These are phyloP conservation scores for Chamaecyparis obtusa DNA, from an alignment of 75 land plant genomes.

Conservation along the genomic window DNA sequence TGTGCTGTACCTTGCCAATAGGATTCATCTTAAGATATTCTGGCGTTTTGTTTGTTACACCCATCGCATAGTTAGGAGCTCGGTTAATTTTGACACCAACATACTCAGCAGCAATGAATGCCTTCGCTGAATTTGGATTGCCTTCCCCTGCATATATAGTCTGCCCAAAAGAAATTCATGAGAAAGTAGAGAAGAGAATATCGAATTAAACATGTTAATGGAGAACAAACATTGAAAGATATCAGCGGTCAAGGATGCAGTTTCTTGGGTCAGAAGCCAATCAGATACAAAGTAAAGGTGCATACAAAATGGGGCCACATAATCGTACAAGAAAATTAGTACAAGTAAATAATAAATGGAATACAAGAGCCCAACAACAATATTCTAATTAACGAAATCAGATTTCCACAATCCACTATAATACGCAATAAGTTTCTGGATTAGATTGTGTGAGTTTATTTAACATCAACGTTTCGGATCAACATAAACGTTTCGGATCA, in stretches of 20 bases:
- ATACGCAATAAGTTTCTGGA: too few relatives aligned
- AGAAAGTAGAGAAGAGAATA: not conserved
- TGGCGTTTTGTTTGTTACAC: slow-evolving; percentile 81
- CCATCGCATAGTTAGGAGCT: slow-evolving; percentile 72
- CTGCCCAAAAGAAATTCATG: slow-evolving; percentile 24
- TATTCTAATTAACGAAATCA: too few relatives aligned
- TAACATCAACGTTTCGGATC: too few relatives aligned
- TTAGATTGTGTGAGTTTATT: too few relatives aligned
- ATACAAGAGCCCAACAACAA: not conserved
- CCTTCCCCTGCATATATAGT: slow-evolving; percentile 45
- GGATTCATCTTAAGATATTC: slow-evolving; percentile 92
- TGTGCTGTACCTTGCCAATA: slow-evolving; percentile 77
- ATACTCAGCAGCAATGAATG: slow-evolving; percentile 85
- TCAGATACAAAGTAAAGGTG: not conserved
- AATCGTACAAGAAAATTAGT: too few relatives aligned
- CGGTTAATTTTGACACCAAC: slow-evolving; percentile 61
- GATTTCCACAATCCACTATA: too few relatives aligned
- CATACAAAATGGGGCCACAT: not conserved
- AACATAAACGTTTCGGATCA: too few relatives aligned
- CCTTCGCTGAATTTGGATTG: slow-evolving; percentile 83
- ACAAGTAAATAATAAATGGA: not conserved
- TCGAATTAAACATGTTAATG: not conserved
- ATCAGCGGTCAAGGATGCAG: not conserved
- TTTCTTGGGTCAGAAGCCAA: not conserved
- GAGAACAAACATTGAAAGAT: not conserved